Evolutionary conservation across 1,139 yeast genomes (phyloP).

Genomic region (Magnusiomyces paraingens): DNA sequence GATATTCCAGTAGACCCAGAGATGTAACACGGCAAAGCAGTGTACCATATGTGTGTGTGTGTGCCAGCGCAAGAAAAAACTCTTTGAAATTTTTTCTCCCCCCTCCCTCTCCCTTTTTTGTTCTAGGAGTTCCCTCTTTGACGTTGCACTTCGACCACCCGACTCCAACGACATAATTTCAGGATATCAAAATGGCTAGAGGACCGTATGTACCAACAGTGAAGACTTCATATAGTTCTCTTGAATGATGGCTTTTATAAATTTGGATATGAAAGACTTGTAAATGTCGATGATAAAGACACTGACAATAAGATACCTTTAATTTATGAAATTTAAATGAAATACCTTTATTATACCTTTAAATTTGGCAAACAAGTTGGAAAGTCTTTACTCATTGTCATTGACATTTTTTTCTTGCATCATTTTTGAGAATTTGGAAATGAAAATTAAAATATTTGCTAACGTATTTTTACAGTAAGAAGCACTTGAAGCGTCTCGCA

Average conservation of each 20-base stretch:
- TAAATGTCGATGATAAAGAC: background rate
- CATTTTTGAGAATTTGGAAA: background rate
- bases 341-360: constrained; percentile 1
- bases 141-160: constrained; percentile 8
- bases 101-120: constrained; percentile 3
- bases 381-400: background rate
- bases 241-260: background rate
- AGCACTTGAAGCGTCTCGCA: constrained; percentile 96
- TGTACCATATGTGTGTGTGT: background rate
- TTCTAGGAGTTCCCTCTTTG: constrained; percentile 7
- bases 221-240: background rate
- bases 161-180: constrained; percentile 8
- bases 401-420: too few relatives aligned
- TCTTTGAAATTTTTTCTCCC: constrained; percentile 7
- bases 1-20: too few relatives aligned
- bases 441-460: background rate
- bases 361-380: background rate
- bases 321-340: constrained; percentile 20
- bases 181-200: constrained; percentile 68
- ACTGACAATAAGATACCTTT: constrained; percentile 15
- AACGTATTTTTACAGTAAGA: constrained; percentile 51
- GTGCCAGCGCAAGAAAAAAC: constrained; percentile 2
- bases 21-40: background rate
- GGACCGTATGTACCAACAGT: constrained; percentile 65
- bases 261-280: constrained; percentile 2